Conservation (phyloP, 192 early-diverging fungal species). For the Mortierella hygrophila region DNA sequence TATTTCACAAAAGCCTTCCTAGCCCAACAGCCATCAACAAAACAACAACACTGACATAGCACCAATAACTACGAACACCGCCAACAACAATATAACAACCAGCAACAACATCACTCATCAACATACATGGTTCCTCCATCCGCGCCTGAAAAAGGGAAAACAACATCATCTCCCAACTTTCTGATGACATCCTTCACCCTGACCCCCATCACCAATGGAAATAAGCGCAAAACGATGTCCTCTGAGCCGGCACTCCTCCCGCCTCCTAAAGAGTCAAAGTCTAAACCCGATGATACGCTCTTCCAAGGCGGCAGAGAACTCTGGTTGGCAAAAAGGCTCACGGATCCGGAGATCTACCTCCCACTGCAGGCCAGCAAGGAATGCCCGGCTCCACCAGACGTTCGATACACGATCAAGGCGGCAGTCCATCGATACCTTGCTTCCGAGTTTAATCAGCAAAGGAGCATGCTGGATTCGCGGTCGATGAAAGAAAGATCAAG, state of each 20-base stretch:
- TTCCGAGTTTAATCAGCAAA: constrained; percentile 14
- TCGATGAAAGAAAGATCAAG: constrained; percentile 14
- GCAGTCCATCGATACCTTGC: constrained; percentile 18
- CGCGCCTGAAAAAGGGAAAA: background rate
- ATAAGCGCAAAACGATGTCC: constrained; percentile 3
- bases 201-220: background rate
- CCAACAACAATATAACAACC: background rate
- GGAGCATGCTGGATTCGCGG: constrained; percentile 20
- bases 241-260: background rate
- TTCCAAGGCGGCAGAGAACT: constrained; percentile 18
- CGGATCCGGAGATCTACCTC: constrained; percentile 4
- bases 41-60: no score
- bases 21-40: no score
- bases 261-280: background rate
- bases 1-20: no score
- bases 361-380: constrained; percentile 11
- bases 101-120: background rate
- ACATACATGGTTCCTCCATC: background rate
- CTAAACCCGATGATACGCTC: constrained; percentile 4
- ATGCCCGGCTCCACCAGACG: background rate
- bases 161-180: background rate
- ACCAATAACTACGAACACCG: no score
- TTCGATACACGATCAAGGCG: background rate
- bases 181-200: background rate
- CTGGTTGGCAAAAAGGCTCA: constrained; percentile 17